These are phyloP conservation scores for Vitis amurensis DNA, from an alignment of 164 flowering plant species.

Conservation along the genomic window DNA sequence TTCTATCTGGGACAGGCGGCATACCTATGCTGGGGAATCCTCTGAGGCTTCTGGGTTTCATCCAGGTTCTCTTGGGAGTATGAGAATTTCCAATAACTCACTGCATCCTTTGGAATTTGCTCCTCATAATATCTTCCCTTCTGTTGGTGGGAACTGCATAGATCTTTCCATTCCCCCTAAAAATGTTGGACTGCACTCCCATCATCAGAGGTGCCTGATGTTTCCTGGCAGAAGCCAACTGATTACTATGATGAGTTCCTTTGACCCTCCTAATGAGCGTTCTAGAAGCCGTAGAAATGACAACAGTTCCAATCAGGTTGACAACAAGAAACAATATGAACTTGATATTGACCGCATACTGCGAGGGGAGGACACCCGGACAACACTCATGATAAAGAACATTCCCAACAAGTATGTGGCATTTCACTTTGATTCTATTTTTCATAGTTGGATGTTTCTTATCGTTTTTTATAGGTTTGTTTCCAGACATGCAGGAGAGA, in stretches of 20 bases:
- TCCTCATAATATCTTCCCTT: slow-evolving; percentile 61
- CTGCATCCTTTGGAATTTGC: slow-evolving; percentile 69
- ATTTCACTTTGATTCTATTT: not conserved
- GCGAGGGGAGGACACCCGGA: slow-evolving; percentile 56
- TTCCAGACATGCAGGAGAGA: too few species aligned
- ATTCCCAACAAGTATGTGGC: slow-evolving; percentile 66
- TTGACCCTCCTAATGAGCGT: slow-evolving; percentile 70
- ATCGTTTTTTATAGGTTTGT: too few species aligned
- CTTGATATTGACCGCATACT: slow-evolving; percentile 57
- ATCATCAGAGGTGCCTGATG: slow-evolving; percentile 64
- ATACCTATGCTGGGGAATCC: slow-evolving; percentile 58
- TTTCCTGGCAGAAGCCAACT: slow-evolving; percentile 73
- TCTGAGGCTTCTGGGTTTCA: slow-evolving; percentile 65
- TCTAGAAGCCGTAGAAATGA: slow-evolving; percentile 55
- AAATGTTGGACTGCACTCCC: slow-evolving; percentile 56
- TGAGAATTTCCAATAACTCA: slow-evolving; percentile 54
- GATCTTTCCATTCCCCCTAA: slow-evolving; percentile 54
- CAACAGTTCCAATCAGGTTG: slow-evolving; percentile 42
- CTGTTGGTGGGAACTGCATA: slow-evolving; percentile 53
- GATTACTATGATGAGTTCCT: slow-evolving; percentile 52
- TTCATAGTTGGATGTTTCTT: not conserved
- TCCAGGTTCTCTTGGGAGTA: slow-evolving; percentile 73
- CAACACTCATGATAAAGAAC: slow-evolving; percentile 70
- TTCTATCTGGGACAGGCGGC: slow-evolving; percentile 74
- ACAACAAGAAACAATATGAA: slow-evolving; percentile 57